Base-by-base conservation (phyloP, 306 rosid species). In the Nissolia schottii region DNA sequence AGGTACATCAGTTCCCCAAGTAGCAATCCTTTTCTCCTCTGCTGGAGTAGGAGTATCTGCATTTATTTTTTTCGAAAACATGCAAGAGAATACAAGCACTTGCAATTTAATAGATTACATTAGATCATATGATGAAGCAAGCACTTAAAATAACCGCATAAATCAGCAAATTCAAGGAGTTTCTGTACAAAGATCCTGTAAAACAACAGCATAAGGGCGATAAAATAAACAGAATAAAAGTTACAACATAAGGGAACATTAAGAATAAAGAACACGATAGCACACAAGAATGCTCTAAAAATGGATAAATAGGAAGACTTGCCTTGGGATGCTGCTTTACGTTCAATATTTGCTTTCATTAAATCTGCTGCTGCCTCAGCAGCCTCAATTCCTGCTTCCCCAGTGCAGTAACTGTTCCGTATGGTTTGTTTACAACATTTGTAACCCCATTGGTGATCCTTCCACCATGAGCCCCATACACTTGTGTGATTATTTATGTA, bases 381-480 rank as follows among this genome's bases (percentile, higher is more conserved):
- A 19, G 86, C 90, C 75, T 86, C 81, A 76, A 87, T 87, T 62
- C 87, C 88, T 32, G 88, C 88, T 1, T 71, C 83, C 22, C 90
- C 87, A 6, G 89, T 87, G 80, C 92, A 85, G 37, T 89, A 85
- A 71, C 90, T 85, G 32, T 85, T 89, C 7, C 75, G 61, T 34
- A 83, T 66, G 3, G 85, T 81, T 41, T 87, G 92, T 64, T 81
- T 83, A 10, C 92, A 87, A 60, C 92, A 87, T 64, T 74, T 83
- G 55, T 82, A 89, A 32, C 90, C 96, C 92, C 96, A 89, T n/a
- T 87, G 91, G 57, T 86, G 85, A 63, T 82, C 95, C 79, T 82
- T 86, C 95, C 95, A 86, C 92, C 95, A 86, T 0, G 92, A 89
- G 2, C 88, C 92, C 90, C 88, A 87, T 3, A 87, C 85, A 22